Evolutionary conservation across 805 yeast genomes (phyloP).

Genomic region (Blastobotrys muscicola): DNA sequence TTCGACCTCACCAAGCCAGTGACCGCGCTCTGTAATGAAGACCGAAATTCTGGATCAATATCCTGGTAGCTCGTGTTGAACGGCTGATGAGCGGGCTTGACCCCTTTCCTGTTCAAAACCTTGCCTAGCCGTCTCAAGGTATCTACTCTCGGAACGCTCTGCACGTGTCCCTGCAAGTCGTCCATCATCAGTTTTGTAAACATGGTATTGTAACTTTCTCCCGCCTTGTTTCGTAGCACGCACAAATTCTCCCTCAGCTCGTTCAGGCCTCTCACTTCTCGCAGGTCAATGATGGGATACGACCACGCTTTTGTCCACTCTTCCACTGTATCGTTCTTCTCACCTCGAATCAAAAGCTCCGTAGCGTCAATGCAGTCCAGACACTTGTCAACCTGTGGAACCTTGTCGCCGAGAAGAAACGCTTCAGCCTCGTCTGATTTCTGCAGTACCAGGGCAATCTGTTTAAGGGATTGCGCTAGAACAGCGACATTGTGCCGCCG

Average conservation of each 20-base stretch:
- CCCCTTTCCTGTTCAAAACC: constrained; percentile 9
- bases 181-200: constrained; percentile 47
- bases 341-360: constrained; percentile 52
- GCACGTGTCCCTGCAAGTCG: constrained; percentile 54
- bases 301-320: constrained; percentile 13
- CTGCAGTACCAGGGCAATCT: constrained; percentile 38
- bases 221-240: constrained; percentile 52
- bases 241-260: constrained; percentile 44
- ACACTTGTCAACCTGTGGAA: constrained; percentile 40
- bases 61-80: constrained; percentile 32
- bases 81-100: neutral
- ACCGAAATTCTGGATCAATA: constrained; percentile 34
- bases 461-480: constrained; percentile 53
- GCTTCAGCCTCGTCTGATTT: constrained; percentile 43
- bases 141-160: constrained; percentile 36
- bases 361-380: constrained; percentile 48
- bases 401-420: constrained; percentile 29
- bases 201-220: constrained; percentile 52
- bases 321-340: constrained; percentile 17
- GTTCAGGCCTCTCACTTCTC: constrained; percentile 41
- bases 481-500: constrained; percentile 50
- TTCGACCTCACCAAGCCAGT: constrained; percentile 53
- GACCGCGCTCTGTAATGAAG: constrained; percentile 38
- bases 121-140: constrained; percentile 42
- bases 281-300: constrained; percentile 34